Evolutionary conservation across 2,329 filamentous ascomycete species (phyloP), one percentile per base, ranked within the genome.

Genomic region (Phialophora expanda): DNA sequence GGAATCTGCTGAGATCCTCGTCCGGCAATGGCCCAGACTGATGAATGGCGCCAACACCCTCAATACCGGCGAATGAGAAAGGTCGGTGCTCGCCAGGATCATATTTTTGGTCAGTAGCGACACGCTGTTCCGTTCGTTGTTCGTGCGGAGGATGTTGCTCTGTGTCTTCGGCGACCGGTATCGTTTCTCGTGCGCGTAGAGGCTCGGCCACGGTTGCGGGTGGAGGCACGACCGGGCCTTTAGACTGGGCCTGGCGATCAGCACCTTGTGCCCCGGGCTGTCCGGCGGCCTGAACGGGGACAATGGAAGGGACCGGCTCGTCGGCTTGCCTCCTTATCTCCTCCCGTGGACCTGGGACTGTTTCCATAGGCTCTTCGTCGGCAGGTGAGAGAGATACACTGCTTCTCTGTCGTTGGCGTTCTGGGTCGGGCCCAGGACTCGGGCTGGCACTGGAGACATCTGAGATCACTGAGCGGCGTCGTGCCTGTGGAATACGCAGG

Each of bases 401-500:
- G 30, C 59, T 53, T 50, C 62, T 55, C 20, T 28, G 20, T n/a
- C 56, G 58, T 38, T 24, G 28, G 28, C 28, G 48, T 5, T 57
- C 51, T 22, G 57, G 50, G 20, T 59, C 60, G 30, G 54, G n/a
- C 12, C 30, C 67, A 2, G 67, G 61, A 41, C 61, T 54, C 1
- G 65, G 69, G 58, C 66, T 68, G 2, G 66, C 64, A 54, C 69
- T 70, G 0, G 71, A 72, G 1, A 72, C 66, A 26, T 68, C 71
- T 1, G 71, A 72, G 17, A 72, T 48, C 14, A 69, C 56, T 26
- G 71, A 72, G 28, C 64, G 54, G 14, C 64, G 57, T 48, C 64
- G 64, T 32, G 48, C 54, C 28, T 62, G 60, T 22, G 62, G 67
- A 30, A 69, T 61, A 26, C 62, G 41, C 17, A 69, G 57, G 59